Evolutionary conservation across 1,284 basidiomycete genomes (phyloP), one percentile per base, ranked within the genome.

Genomic region (Microbotryum lychnidis-dioicae): DNA sequence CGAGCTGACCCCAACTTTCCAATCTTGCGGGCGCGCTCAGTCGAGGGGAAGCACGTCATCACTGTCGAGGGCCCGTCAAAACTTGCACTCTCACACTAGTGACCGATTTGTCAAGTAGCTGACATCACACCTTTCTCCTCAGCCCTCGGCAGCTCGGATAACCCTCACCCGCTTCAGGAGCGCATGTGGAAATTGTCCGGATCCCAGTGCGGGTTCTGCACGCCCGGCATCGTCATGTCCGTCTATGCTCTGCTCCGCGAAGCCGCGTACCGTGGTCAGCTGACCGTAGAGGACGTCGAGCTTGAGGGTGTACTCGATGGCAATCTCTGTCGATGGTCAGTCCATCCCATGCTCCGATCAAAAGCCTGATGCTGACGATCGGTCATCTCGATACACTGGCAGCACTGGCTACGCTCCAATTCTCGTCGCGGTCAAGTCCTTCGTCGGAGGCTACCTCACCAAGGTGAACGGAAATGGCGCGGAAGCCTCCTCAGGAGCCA

Each of bases 121-220:
- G 18, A 45, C 31, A 10, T 31, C 8, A 31, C 51, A n/a, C 20
- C 5, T 53, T n/a, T 48, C 18, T 2, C 50, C 50, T 23, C 42
- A 51, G 74, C 72, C 6, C 72, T 76, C 60, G 75, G 75, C 42
- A 67, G 63, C 18, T 68, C 70, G 2, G 60, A 65, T 47, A 69
- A 75, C 58, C 75, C 75, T 2, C 75, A 76, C 55, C 75, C 75
- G 5, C 67, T 76, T 9, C 75, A 76, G 57, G 71, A 75, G 56
- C 65, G 75, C 16, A 70, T 76, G 50, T 72, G 67, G 44, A 73
- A 73, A 56, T 66, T 76, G 4, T 70, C 69, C n/a, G 74, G 75
- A 16, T 66, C 62, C 0, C 75, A 76, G 57, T 76, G 75, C 58
- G 74, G 74, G 4, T 74, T 73, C 61, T 71, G 69, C 54, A 72